phyloP scores from a whole-genome alignment of 108 stramenopile genomes.

The Pinguiococcus pyrenoidosus region DNA sequence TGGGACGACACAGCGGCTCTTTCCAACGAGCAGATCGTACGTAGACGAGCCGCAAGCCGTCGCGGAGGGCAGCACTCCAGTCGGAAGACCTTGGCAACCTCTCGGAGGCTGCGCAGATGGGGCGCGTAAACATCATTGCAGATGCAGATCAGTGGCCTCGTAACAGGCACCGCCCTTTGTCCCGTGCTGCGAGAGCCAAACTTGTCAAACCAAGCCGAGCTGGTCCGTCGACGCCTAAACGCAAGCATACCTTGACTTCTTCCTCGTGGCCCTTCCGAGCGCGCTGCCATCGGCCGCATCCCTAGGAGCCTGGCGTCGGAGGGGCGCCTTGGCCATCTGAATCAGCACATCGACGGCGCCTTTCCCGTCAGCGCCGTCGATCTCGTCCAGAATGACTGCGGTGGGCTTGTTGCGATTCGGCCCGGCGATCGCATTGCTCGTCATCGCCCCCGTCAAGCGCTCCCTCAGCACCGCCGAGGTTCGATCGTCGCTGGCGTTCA shows the following conservation, averaged over 20 bases:
- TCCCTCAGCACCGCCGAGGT: constrained; percentile 62
- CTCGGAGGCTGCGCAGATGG: constrained; percentile 72
- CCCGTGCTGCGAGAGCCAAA: background rate
- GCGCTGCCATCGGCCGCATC: constrained; percentile 4
- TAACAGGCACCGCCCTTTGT: constrained; percentile 31
- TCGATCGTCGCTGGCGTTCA: constrained; percentile 93
- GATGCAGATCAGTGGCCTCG: constrained; percentile 84
- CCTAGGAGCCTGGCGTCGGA: constrained; percentile 24
- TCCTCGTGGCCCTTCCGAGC: constrained; percentile 7
- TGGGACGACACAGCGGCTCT: constrained; percentile 1
- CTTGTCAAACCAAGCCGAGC: background rate
- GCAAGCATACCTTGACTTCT: constrained; percentile 8
- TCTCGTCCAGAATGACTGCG: constrained; percentile 84
- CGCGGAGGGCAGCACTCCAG: constrained; percentile 47
- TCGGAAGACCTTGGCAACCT: constrained; percentile 56
- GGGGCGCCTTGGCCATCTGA: constrained; percentile 63
- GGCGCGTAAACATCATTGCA: constrained; percentile 94
- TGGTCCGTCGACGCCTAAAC: background rate
- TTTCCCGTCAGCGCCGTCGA: constrained; percentile 87
- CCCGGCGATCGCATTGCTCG: constrained; percentile 16
- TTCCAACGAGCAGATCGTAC: constrained; percentile 13
- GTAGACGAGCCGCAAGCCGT: constrained; percentile 33
- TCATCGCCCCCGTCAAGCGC: constrained; percentile 50
- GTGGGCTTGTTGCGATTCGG: constrained; percentile 49
- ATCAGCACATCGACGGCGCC: constrained; percentile 61